Evolutionary conservation across 2,329 filamentous ascomycete genomes (phyloP).

Genomic region (Cercospora brassicicola): DNA sequence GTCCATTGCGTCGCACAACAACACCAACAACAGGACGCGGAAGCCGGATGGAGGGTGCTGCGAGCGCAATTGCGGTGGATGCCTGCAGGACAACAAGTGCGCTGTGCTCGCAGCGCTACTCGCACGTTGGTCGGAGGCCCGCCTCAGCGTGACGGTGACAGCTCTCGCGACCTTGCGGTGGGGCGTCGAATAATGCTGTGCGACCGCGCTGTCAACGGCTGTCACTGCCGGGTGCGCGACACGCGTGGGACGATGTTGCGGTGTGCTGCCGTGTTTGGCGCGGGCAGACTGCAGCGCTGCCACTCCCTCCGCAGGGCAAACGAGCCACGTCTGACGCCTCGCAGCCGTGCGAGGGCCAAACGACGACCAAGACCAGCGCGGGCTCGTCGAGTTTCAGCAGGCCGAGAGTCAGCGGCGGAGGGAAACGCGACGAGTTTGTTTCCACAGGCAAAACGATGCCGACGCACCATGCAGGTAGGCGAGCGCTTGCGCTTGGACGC

Average conservation of each 20-base stretch:
- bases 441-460: constrained; percentile 8
- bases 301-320: not conserved
- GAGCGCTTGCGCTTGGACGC: not conserved
- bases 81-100: not conserved
- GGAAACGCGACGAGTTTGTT: constrained; percentile 12
- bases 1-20: not conserved
- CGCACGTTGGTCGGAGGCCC: not conserved
- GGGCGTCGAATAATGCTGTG: not conserved
- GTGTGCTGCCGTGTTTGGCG: constrained; percentile 5
- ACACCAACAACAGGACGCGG: not conserved
- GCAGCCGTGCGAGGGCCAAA: not conserved
- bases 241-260: constrained; percentile 1
- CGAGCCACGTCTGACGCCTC: not conserved
- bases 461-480: constrained; percentile 12
- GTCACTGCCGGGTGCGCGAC: constrained; percentile 2
- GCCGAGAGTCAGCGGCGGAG: not conserved
- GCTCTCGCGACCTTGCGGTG: not conserved
- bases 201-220: constrained; percentile 12
- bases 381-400: not conserved
- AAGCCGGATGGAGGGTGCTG: not conserved
- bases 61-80: not conserved
- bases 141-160: not conserved
- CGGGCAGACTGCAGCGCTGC: no score
- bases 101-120: not conserved
- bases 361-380: not conserved